These are phyloP conservation scores for Epichloe aotearoae DNA, from an alignment of 2,329 filamentous ascomycete species.

Conservation along the genomic window DNA sequence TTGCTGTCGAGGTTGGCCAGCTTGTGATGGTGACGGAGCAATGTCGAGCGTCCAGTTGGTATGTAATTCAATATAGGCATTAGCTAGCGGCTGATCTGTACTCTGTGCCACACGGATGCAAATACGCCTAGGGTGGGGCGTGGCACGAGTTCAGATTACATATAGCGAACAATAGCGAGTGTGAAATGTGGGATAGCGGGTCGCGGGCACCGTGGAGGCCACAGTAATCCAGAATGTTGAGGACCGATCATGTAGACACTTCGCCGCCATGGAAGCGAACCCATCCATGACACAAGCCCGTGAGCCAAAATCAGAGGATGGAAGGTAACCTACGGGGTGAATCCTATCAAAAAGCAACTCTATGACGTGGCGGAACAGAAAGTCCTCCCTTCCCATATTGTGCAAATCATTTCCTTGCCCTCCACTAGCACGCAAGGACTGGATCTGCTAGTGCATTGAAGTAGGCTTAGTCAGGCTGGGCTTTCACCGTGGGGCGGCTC, in stretches of 20 bases:
- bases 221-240: too few relatives aligned
- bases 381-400: too few relatives aligned
- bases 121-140: too few relatives aligned
- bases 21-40: constrained; percentile 7
- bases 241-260: too few relatives aligned
- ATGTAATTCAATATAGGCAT: neutral
- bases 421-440: neutral
- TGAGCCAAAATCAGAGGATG: too few relatives aligned
- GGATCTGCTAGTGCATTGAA: neutral
- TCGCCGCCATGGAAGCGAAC: too few relatives aligned
- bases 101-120: neutral
- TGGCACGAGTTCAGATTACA: neutral
- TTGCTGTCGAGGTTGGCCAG: constrained; percentile 8
- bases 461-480: neutral
- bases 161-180: neutral
- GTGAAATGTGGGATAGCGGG: constrained; percentile 3
- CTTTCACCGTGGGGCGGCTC: neutral
- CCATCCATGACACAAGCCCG: neutral
- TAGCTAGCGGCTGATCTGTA: too few relatives aligned
- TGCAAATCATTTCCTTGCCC: too few relatives aligned
- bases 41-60: constrained; percentile 2
- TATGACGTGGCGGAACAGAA: too few relatives aligned
- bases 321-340: too few relatives aligned
- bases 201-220: neutral
- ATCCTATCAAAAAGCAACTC: too few relatives aligned